phyloP scores from a whole-genome alignment of 2,329 filamentous ascomycete genomes.

The Penicillium freii region DNA sequence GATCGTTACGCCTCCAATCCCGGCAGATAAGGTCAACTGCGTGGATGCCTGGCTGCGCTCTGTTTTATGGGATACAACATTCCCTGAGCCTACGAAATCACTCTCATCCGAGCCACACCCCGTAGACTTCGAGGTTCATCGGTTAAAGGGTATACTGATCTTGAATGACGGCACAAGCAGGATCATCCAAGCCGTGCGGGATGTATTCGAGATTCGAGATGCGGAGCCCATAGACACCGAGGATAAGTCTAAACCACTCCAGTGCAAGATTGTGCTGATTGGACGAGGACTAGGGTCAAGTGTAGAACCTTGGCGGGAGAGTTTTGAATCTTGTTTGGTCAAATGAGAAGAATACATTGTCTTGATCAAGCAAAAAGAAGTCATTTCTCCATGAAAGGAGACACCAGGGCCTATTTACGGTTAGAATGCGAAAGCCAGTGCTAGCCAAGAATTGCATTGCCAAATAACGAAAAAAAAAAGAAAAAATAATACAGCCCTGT shows the following conservation, averaged over 20 bases:
- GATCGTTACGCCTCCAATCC: constrained; percentile 63
- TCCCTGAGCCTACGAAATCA: constrained; percentile 23
- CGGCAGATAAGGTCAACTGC: constrained; percentile 54
- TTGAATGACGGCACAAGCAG: constrained; percentile 65
- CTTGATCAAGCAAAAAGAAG: not conserved
- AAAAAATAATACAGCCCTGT: constrained; percentile 32
- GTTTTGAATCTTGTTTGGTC: constrained; percentile 33
- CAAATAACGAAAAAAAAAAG: constrained; percentile 7
- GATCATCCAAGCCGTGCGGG: constrained; percentile 86
- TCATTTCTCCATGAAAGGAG: not conserved
- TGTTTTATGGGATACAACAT: constrained; percentile 71
- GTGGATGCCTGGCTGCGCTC: constrained; percentile 81
- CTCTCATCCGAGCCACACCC: constrained; percentile 21
- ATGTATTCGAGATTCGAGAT: constrained; percentile 90
- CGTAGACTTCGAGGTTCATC: constrained; percentile 72
- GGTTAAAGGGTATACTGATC: constrained; percentile 76
- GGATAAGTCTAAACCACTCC: constrained; percentile 19
- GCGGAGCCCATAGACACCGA: constrained; percentile 24
- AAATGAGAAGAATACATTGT: not conserved
- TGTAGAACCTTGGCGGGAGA: constrained; percentile 35
- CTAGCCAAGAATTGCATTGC: constrained; percentile 17
- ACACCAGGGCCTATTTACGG: not conserved
- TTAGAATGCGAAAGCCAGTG: not conserved
- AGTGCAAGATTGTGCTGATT: constrained; percentile 50
- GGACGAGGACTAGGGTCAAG: constrained; percentile 42